Evolutionary conservation across 2,329 filamentous ascomycete genomes (phyloP).

Genomic region (Cladorrhinum sp.): DNA sequence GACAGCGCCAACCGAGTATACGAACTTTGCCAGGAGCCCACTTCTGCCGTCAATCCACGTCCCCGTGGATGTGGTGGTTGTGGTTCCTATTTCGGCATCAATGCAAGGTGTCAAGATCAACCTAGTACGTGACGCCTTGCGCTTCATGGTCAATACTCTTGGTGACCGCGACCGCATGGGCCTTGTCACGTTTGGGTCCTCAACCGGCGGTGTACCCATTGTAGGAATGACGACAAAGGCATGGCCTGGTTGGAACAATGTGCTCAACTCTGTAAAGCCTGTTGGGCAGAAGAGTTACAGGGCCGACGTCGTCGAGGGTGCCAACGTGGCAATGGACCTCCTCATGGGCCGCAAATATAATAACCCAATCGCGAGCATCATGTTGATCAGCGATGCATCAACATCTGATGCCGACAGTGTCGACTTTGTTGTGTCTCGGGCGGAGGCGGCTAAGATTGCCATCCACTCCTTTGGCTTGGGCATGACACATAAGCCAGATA

Average conservation of each 20-base stretch:
- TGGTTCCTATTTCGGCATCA: conserved; percentile 94
- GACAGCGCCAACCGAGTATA: conserved; percentile 91
- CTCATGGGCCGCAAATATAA: conserved; percentile 96
- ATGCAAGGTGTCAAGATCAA: conserved; percentile 99
- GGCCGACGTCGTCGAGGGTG: conserved; percentile 94
- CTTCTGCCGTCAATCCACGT: conserved; percentile 67
- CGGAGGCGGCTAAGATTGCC: conserved; percentile 95
- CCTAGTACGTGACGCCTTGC: conserved; percentile 83
- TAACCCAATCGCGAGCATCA: conserved; percentile 91
- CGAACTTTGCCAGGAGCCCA: conserved; percentile 60
- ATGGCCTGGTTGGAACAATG: conserved; percentile 87
- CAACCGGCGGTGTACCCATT: conserved; percentile 85
- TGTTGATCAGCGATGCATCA: conserved; percentile 95
- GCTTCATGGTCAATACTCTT: conserved; percentile 85
- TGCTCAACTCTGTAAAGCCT: conserved; percentile 82
- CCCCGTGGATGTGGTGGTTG: conserved; percentile 90
- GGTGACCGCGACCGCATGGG: conserved; percentile 96
- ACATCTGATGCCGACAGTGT: conserved; percentile 93
- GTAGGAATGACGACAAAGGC: conserved; percentile 98
- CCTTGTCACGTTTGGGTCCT: conserved; percentile 93
- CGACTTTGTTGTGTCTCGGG: conserved; percentile 94
- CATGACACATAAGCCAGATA: conserved; percentile 96
- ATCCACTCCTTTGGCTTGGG: conserved; percentile 97
- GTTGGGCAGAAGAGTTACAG: conserved; percentile 95
- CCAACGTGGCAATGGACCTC: conserved; percentile 96